Percentiles rank a stretch among this genome's conserved stretches.
Conservation (phyloP, 306 rosid genomes). For the Crotalaria pallida region DNA sequence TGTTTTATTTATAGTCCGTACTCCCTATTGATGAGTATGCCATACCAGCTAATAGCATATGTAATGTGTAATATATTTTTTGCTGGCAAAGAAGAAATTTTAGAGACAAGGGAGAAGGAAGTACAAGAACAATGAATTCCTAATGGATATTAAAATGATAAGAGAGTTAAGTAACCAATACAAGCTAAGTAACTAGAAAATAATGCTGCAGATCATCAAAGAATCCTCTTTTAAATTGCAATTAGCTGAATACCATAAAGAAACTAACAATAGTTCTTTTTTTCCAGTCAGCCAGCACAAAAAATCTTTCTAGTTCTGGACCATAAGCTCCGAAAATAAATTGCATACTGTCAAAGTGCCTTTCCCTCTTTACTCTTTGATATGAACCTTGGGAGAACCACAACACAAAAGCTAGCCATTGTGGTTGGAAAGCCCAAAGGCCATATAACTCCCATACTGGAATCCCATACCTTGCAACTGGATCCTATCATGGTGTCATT, state of each 20-base stretch:
- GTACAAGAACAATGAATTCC: not conserved
- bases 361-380: not conserved
- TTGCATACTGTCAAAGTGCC: not conserved
- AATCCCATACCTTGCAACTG: too few relatives aligned
- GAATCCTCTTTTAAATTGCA: not conserved
- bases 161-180: not conserved
- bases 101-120: not conserved
- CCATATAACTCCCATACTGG: too few relatives aligned
- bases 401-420: too few relatives aligned
- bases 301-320: not conserved
- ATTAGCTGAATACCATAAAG: not conserved
- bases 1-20: not conserved
- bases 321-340: not conserved
- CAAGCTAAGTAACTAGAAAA: not conserved
- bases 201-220: not conserved
- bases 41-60: not conserved
- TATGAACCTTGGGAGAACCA: too few relatives aligned
- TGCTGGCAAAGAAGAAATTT: not conserved
- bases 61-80: too few relatives aligned
- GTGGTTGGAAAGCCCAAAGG: too few relatives aligned
- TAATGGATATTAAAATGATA: not conserved
- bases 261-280: not conserved
- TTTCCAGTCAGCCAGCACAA: not conserved
- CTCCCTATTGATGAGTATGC: conserved; percentile 9
- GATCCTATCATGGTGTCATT: not conserved